Evolutionary conservation across 2,329 filamentous ascomycete species (phyloP).

Genomic region (Aureobasidium lini): DNA sequence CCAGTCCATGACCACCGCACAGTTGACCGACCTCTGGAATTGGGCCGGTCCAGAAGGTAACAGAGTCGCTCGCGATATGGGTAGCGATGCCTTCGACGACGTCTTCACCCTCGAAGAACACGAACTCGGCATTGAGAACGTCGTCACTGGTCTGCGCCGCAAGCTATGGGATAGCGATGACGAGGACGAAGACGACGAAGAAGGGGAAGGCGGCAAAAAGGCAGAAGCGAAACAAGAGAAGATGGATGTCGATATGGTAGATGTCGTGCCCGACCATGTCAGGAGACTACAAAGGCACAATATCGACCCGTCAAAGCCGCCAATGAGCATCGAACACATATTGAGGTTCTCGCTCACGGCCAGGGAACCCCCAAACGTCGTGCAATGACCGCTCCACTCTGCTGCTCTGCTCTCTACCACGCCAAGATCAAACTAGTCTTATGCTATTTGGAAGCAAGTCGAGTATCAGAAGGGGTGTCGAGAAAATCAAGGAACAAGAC

Average conservation of each 20-base stretch:
- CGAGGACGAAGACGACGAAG: constrained; percentile 34
- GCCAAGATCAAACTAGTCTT: not conserved
- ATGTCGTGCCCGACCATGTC: constrained; percentile 24
- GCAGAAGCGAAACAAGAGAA: constrained; percentile 41
- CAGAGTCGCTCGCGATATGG: constrained; percentile 32
- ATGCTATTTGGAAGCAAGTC: not conserved
- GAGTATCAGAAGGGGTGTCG: not conserved
- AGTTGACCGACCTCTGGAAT: constrained; percentile 54
- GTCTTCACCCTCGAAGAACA: constrained; percentile 67
- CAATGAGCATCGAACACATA: constrained; percentile 24
- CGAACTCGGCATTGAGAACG: constrained; percentile 57
- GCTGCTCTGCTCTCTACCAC: not conserved
- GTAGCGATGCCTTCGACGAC: constrained; percentile 45
- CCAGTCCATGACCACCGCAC: constrained; percentile 34
- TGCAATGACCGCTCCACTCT: not conserved
- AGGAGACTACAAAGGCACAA: constrained; percentile 17
- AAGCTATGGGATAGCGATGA: constrained; percentile 28
- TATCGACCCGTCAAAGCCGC: constrained; percentile 22
- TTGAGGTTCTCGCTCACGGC: constrained; percentile 19
- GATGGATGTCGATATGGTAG: constrained; percentile 40
- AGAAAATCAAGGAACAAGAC: not conserved
- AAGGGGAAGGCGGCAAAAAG: constrained; percentile 47
- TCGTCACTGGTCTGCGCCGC: constrained; percentile 62
- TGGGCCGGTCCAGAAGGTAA: constrained; percentile 46
- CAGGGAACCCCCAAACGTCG: constrained; percentile 9